Conservation (phyloP, 495 filamentous ascomycete genomes). For the Staphylotrichum tortipilum region DNA sequence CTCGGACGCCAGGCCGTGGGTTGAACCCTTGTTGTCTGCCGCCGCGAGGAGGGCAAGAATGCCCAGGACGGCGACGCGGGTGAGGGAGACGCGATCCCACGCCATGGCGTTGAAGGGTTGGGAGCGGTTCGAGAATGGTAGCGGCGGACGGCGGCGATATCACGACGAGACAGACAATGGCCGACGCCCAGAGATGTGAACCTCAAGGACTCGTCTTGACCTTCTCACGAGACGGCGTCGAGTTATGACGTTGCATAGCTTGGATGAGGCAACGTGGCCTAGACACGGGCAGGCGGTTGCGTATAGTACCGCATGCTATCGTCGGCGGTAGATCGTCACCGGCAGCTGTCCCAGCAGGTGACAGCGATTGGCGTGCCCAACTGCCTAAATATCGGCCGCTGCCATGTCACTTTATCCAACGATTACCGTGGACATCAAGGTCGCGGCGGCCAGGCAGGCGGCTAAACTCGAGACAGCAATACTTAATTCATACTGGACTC, state of each 20-base stretch:
- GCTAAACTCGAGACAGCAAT: background rate
- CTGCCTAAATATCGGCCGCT: slow-evolving; percentile 19
- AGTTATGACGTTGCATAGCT: slow-evolving; percentile 2
- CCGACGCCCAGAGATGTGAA: too few species aligned
- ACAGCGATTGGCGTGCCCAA: slow-evolving; percentile 15
- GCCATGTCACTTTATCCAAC: background rate
- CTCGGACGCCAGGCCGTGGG: slow-evolving; percentile 22
- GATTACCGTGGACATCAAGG: background rate
- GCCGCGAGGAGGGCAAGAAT: slow-evolving; percentile 8
- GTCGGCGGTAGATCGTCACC: slow-evolving; percentile 1
- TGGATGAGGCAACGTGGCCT: slow-evolving; percentile 23
- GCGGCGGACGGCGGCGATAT: too few species aligned
- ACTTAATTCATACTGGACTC: background rate
- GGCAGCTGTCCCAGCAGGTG: background rate
- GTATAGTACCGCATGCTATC: slow-evolving; percentile 1
- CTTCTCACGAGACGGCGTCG: too few species aligned
- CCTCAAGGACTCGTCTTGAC: too few species aligned
- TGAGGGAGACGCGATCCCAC: slow-evolving; percentile 11
- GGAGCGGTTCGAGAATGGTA: too few species aligned
- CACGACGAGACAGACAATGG: background rate
- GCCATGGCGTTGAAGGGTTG: too few species aligned
- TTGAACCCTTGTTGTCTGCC: background rate
- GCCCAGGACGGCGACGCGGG: slow-evolving; percentile 14
- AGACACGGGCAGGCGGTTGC: slow-evolving; percentile 1
- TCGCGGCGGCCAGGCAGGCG: background rate